Percentiles rank a stretch among this genome's conserved stretches.
These are phyloP conservation scores for Escallonia herrerae DNA, from an alignment of 129 eudicot genomes.

Conservation along the genomic window DNA sequence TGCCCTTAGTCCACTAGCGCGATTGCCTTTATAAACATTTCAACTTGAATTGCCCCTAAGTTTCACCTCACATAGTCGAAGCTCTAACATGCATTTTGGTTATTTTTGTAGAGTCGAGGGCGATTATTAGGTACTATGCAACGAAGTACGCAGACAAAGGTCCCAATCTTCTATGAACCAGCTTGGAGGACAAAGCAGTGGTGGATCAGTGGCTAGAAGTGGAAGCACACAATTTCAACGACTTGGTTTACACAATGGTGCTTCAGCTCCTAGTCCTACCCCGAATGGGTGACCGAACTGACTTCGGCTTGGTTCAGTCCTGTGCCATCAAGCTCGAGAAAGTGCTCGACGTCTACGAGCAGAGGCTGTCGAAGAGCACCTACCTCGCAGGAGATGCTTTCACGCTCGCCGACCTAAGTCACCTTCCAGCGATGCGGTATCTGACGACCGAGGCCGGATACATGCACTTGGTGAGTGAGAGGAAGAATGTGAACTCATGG, in stretches of 20 bases:
- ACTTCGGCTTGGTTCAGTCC: constrained; percentile 31
- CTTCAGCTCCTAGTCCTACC: constrained; percentile 65
- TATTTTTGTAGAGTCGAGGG: constrained; percentile 71
- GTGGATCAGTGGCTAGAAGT: constrained; percentile 92
- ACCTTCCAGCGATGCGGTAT: constrained; percentile 64
- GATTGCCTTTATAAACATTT: too few relatives aligned
- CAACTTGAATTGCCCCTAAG: too few relatives aligned
- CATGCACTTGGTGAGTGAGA: constrained; percentile 41
- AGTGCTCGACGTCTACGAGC: constrained; percentile 62
- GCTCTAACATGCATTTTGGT: too few relatives aligned
- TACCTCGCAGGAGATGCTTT: constrained; percentile 57
- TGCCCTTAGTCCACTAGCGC: too few relatives aligned
- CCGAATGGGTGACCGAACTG: constrained; percentile 47
- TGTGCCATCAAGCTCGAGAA: constrained; percentile 40
- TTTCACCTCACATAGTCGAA: too few relatives aligned
- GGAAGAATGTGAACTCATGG: constrained; percentile 64
- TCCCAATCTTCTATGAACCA: constrained; percentile 42
- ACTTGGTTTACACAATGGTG: constrained; percentile 53
- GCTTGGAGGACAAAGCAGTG: constrained; percentile 62
- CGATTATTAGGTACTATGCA: constrained; percentile 72
- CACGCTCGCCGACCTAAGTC: too few relatives aligned
- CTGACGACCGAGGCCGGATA: constrained; percentile 46
- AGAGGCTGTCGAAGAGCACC: constrained; percentile 40
- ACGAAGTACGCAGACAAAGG: constrained; percentile 38
- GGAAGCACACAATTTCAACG: constrained; percentile 70